Percentiles rank a stretch among this genome's conserved stretches.
phyloP scores from a whole-genome alignment of 441 rosid species.

The Breynia disticha region DNA sequence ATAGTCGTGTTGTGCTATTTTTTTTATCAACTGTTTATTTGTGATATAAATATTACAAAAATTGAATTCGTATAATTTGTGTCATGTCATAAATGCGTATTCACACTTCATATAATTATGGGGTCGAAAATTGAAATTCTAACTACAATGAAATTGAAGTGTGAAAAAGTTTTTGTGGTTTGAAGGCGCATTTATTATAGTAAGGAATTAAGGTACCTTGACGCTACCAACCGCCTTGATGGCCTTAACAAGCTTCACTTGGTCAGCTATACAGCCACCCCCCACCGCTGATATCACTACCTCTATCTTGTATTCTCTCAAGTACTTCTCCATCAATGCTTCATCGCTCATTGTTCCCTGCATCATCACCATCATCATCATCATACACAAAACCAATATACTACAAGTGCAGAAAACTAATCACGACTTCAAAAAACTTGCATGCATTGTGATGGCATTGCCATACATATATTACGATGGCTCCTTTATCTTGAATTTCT shows the following conservation, averaged over 20 bases:
- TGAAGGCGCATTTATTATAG: background rate
- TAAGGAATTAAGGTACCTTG: constrained; percentile 15
- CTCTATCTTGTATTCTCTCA: constrained; percentile 16
- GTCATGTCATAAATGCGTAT: too few species aligned
- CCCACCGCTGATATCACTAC: constrained; percentile 23
- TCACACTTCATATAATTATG: too few species aligned
- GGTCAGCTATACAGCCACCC: constrained; percentile 19
- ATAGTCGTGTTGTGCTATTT: too few species aligned
- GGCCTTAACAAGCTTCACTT: constrained; percentile 20
- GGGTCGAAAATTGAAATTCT: too few species aligned
- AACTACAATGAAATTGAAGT: too few species aligned
- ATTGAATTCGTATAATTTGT: too few species aligned
- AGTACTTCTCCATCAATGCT: constrained; percentile 12
- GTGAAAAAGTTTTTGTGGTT: too few species aligned
- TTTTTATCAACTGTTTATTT: too few species aligned
- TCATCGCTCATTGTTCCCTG: constrained; percentile 16
- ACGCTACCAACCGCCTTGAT: constrained; percentile 20
- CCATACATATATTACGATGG: constrained; percentile 17
- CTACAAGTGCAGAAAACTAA: too few species aligned
- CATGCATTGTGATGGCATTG: background rate
- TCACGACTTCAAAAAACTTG: background rate
- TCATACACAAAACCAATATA: background rate
- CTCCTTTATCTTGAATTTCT: constrained; percentile 21
- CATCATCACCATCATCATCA: background rate
- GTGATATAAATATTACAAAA: too few species aligned